These are phyloP conservation scores for Combretum micranthum DNA, from an alignment of 345 rosid species.

Conservation along the genomic window DNA sequence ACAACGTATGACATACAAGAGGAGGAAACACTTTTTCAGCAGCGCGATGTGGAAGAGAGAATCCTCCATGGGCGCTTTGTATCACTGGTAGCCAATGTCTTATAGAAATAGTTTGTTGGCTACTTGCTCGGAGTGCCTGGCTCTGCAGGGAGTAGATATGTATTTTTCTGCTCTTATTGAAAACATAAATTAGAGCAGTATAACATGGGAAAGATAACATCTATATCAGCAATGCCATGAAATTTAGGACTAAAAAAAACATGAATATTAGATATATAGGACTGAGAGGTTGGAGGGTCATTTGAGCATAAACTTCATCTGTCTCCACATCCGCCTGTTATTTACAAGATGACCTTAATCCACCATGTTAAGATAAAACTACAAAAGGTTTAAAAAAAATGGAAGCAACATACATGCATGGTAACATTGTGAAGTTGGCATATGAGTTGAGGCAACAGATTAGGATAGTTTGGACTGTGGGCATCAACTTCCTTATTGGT, in stretches of 20 bases:
- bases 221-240: background rate
- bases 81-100: slow-evolving; percentile 12
- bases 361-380: background rate
- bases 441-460: slow-evolving; percentile 49
- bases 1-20: slow-evolving; percentile 26
- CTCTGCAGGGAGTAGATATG: slow-evolving; percentile 33
- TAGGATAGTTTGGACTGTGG: slow-evolving; percentile 58
- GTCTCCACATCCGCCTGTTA: slow-evolving; percentile 70
- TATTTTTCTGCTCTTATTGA: slow-evolving; percentile 43
- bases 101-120: slow-evolving; percentile 45
- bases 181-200: background rate
- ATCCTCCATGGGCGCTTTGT: slow-evolving; percentile 53
- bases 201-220: background rate
- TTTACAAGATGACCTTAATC: slow-evolving; percentile 4
- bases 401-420: slow-evolving; percentile 41
- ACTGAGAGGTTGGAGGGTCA: slow-evolving; percentile 67
- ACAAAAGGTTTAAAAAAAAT: background rate
- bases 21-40: slow-evolving; percentile 55
- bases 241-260: no score
- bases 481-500: slow-evolving; percentile 45
- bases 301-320: slow-evolving; percentile 77
- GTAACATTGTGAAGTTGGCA: slow-evolving; percentile 74
- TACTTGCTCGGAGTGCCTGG: slow-evolving; percentile 34
- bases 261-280: slow-evolving; percentile 15
- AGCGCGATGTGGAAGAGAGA: slow-evolving; percentile 51